These are phyloP conservation scores for Ehretia macrophylla DNA, from an alignment of 257 asterid genomes.

Conservation along the genomic window DNA sequence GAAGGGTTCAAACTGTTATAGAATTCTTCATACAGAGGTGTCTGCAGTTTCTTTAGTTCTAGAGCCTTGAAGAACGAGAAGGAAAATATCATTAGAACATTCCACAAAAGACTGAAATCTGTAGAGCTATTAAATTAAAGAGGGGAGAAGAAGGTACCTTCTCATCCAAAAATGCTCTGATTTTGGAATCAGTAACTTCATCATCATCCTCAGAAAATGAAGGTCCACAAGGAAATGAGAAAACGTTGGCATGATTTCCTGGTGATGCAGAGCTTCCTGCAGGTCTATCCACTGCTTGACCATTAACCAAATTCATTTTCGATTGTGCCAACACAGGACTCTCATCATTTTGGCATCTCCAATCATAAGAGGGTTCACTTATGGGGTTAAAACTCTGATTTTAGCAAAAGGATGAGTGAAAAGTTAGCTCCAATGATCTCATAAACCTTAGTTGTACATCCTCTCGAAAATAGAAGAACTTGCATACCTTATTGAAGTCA, in stretches of 20 bases:
- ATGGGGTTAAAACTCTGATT: conserved; percentile 34
- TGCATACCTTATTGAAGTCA: conserved; percentile 28
- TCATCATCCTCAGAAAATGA: conserved; percentile 39
- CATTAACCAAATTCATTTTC: conserved; percentile 8
- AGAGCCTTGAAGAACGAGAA: conserved; percentile 17
- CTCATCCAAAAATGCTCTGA: conserved; percentile 33
- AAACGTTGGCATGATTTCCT: conserved; percentile 13
- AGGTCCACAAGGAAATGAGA: conserved; percentile 17
- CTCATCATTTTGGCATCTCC: conserved; percentile 15
- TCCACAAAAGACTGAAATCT: background rate
- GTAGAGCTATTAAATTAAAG: background rate
- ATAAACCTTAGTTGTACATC: background rate
- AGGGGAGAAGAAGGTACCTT: conserved; percentile 16
- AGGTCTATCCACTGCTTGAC: conserved; percentile 7
- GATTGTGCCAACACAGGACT: conserved; percentile 12
- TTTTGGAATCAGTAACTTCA: conserved; percentile 40
- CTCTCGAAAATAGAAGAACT: background rate
- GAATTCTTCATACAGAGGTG: conserved; percentile 37
- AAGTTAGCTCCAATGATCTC: background rate
- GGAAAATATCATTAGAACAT: background rate
- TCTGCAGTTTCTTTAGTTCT: conserved; percentile 34
- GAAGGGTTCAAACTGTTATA: conserved; percentile 36
- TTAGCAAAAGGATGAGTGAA: background rate
- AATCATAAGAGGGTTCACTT: conserved; percentile 25
- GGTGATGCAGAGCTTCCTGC: conserved; percentile 13